phyloP scores from a whole-genome alignment of 352 stramenopile species.

The Globisporangium solare region DNA sequence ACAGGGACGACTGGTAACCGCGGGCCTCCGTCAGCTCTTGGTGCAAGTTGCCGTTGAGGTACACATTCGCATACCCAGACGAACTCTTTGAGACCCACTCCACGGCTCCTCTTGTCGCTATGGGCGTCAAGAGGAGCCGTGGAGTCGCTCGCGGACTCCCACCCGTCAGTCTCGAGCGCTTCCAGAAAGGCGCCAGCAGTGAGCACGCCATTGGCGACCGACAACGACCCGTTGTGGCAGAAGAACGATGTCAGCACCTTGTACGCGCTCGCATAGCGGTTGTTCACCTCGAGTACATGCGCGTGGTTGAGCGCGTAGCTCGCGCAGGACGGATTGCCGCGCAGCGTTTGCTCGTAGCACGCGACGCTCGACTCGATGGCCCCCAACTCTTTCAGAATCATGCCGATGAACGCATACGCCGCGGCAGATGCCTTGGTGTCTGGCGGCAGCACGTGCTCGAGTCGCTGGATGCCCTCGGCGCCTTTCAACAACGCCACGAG shows the following conservation, averaged over 20 bases:
- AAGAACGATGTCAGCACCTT: constrained; percentile 38
- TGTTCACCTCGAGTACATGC: constrained; percentile 49
- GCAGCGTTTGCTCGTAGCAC: constrained; percentile 55
- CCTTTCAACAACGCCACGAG: constrained; percentile 41
- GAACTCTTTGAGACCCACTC: constrained; percentile 20
- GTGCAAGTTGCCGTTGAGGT: not conserved
- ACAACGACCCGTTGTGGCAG: constrained; percentile 25
- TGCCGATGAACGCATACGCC: constrained; percentile 71
- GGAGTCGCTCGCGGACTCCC: constrained; percentile 1
- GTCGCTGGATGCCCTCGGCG: constrained; percentile 32
- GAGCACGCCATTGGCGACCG: constrained; percentile 21
- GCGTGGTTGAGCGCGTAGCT: constrained; percentile 66
- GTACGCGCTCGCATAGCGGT: constrained; percentile 41
- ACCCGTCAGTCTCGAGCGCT: constrained; percentile 25
- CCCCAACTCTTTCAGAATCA: constrained; percentile 68
- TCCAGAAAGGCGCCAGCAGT: constrained; percentile 25
- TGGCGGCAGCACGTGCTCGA: constrained; percentile 35
- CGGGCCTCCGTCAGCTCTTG: not conserved
- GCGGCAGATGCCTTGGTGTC: constrained; percentile 37
- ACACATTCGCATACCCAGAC: constrained; percentile 21
- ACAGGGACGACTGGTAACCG: constrained; percentile 5
- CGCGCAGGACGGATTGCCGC: constrained; percentile 30
- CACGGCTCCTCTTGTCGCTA: constrained; percentile 9
- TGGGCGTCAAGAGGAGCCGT: too few species aligned
- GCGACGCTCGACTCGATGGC: constrained; percentile 41